Conservation (phyloP, 2,329 filamentous ascomycete species). For the Scolecobasidium constrictum region DNA sequence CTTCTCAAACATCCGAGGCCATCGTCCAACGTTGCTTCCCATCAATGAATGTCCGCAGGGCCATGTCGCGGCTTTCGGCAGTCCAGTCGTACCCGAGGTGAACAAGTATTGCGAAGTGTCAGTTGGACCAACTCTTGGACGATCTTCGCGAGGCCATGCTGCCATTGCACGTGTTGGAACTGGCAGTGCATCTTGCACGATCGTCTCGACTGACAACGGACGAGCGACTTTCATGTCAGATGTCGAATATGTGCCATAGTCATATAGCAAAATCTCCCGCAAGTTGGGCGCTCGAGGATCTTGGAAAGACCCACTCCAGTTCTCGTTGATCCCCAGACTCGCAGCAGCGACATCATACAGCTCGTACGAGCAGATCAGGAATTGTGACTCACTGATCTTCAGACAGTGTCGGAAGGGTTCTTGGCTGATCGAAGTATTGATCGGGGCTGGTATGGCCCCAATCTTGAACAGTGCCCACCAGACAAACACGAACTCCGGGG, state of each 20-base stretch:
- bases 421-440: not conserved
- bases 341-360: not conserved
- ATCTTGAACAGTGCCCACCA: constrained; percentile 4
- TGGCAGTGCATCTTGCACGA: not conserved
- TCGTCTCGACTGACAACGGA: not conserved
- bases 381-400: not conserved
- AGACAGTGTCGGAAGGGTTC: constrained; percentile 1
- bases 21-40: not conserved
- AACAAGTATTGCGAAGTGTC: constrained; percentile 1
- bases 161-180: not conserved
- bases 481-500: constrained; percentile 2
- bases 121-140: not conserved
- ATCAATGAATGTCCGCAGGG: not conserved
- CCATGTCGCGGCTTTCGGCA: constrained; percentile 2
- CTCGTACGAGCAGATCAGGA: not conserved
- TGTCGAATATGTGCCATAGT: not conserved
- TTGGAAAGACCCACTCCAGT: not conserved
- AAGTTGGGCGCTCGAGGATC: not conserved
- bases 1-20: not conserved
- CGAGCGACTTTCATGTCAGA: not conserved
- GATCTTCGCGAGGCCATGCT: not conserved
- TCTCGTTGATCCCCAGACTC: not conserved
- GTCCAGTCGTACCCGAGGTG: constrained; percentile 3
- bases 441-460: constrained; percentile 1
- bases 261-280: not conserved